Evolutionary conservation across 306 rosid genomes (phyloP), one percentile per base, ranked within the genome.

Genomic region (Quercus mongolica): DNA sequence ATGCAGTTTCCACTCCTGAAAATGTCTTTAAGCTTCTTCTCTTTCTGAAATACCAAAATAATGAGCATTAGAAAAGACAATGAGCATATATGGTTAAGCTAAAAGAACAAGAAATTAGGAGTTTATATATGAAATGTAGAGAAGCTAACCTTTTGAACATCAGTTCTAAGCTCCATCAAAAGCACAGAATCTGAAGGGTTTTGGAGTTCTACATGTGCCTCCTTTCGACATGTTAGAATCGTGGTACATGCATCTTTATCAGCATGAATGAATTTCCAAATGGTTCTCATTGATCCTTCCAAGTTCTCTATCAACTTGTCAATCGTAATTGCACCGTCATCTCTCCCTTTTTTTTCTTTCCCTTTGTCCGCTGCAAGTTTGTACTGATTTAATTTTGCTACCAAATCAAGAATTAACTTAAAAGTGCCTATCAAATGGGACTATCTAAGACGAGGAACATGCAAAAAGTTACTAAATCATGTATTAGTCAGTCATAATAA

Each of bases 201-300:
- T 80, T 84, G 92, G 41, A 95, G 89, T 68, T 89, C 86, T n/a
- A 64, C 77, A 2, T 65, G 84, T 14, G 67, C 71, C 57, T 81
- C 88, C 59, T 63, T 90, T 44, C 56, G 80, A 71, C 75, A 46
- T 55, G 75, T 88, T 13, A 46, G 86, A 46, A 73, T 58, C 61
- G 78, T 25, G 38, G 73, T 73, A 23, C 85, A 76, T 17, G 92
- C 85, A 28, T 78, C 83, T 82, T 92, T 91, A 81, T 94, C 98
- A 0, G 88, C 86, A 76, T 79, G 86, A 73, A 94, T 92, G 76
- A 94, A 94, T 70, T 86, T 85, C 97, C 97, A 92, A 13, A 92
- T 86, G 44, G 85, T 88, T 81, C 97, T 83, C 20, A 94, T 88
- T n/a, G 97, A 91, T 80, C 91, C 97, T 78, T 94, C 93, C 69